Percentiles rank a stretch among this genome's conserved stretches.
These are phyloP conservation scores for Lipomyces starkeyi DNA, from an alignment of 805 yeast species.

Conservation along the genomic window DNA sequence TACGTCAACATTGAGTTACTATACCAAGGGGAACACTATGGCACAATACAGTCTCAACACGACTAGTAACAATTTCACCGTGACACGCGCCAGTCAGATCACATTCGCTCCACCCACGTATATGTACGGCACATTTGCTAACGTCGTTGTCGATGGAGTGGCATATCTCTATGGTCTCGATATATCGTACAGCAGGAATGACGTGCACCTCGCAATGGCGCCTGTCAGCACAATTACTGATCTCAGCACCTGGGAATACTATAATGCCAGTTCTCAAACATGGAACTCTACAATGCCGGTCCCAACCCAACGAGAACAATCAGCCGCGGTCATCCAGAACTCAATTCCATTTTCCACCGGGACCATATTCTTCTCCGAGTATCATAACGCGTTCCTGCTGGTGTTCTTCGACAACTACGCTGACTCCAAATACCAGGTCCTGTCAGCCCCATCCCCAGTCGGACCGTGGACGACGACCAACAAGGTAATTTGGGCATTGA, in stretches of 20 bases:
- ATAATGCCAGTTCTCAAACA: constrained; percentile 12
- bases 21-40: constrained; percentile 13
- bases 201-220: constrained; percentile 24
- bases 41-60: constrained; percentile 15
- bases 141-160: constrained; percentile 20
- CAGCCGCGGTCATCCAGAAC: constrained; percentile 20
- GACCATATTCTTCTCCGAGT: constrained; percentile 20
- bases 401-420: constrained; percentile 20
- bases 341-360: constrained; percentile 15
- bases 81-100: constrained; percentile 18
- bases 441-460: constrained; percentile 30
- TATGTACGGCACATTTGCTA: constrained; percentile 25
- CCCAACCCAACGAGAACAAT: constrained; percentile 12
- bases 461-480: constrained; percentile 35
- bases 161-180: constrained; percentile 27
- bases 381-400: constrained; percentile 22
- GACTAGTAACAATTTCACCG: constrained; percentile 14
- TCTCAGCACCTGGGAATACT: constrained; percentile 16
- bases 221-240: constrained; percentile 11
- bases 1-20: not conserved
- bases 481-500: constrained; percentile 12
- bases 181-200: constrained; percentile 5
- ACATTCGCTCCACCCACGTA: constrained; percentile 4
- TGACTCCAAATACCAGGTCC: constrained; percentile 19
- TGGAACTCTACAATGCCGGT: constrained; percentile 17